Evolutionary conservation across 2,329 filamentous ascomycete genomes (phyloP), one percentile per base, ranked within the genome.

Genomic region (Colletotrichum spinosum): DNA sequence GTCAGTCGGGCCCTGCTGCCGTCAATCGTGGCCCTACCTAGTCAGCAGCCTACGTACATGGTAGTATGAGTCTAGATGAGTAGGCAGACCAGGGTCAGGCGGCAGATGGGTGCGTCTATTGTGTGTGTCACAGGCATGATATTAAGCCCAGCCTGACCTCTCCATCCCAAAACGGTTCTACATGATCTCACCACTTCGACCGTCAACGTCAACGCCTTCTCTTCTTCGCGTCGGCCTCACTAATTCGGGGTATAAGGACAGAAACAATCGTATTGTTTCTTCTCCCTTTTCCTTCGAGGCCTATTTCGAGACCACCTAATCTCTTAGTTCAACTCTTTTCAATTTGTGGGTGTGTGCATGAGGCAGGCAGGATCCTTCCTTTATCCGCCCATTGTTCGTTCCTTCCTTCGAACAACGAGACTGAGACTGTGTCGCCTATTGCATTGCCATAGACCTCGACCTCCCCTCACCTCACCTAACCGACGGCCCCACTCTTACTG

Each of bases 201-300:
- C 44, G 65, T 52, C 54, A 41, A 64, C 49, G 49, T 25, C 64
- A 25, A 25, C 4, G 58, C 48, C 42, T 17, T 15, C 33, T 53
- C 17, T 45, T 54, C 13, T 53, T 34, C 48, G 33, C 38, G 49
- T 17, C 17, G 37, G 53, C 59, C 58, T 63, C 59, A 13, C 46
- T 54, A 57, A 53, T 57, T 50, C 38, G 38, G 57, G 55, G 42
- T n/a, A 33, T 44, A 64, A 52, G 55, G 64, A 50, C 39, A 51
- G 64, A 67, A 65, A 67, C 64, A 67, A 60, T 67, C 13, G 17
- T 49, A 51, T 67, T 67, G 60, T 67, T 62, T 66, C 25, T 25
- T 25, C 25, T 25, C 51, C 58, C 52, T 66, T 66, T 38, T 38
- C 41, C 58, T 44, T 34, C 44, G 37, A 54, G 64, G 64, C 54